phyloP scores from a whole-genome alignment of 176 grass and related monocot species.

The Carex kokanica region DNA sequence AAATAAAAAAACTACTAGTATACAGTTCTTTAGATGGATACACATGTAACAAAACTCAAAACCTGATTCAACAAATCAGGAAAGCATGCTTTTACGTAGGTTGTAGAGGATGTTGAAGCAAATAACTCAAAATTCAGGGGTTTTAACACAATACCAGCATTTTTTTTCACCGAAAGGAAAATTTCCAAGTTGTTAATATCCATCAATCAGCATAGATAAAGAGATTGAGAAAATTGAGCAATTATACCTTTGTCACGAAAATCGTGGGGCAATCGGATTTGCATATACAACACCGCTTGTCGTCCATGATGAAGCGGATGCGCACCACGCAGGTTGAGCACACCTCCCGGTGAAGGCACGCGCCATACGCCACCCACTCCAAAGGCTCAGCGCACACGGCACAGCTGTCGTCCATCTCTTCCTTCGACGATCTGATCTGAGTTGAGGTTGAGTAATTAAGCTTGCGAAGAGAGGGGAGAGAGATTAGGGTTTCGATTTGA shows the following conservation, averaged over 20 bases:
- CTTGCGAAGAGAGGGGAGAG: not conserved
- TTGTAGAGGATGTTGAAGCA: not conserved
- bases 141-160: not conserved
- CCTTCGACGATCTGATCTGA: slow-evolving; percentile 5
- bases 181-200: not conserved
- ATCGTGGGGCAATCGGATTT: slow-evolving; percentile 60
- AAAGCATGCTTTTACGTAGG: not conserved
- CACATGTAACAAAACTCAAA: not conserved
- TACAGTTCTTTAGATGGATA: not conserved
- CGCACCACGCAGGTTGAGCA: slow-evolving; percentile 89
- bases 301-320: slow-evolving; percentile 70
- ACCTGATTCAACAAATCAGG: not conserved
- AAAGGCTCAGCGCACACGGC: slow-evolving; percentile 77
- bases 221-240: not conserved
- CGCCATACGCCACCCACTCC: slow-evolving; percentile 84
- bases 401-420: slow-evolving; percentile 73
- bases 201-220: slow-evolving; percentile 16
- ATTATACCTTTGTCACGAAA: slow-evolving; percentile 80
- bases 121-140: not conserved
- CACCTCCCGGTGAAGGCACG: slow-evolving; percentile 85
- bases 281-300: slow-evolving; percentile 83
- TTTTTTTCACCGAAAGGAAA: not conserved
- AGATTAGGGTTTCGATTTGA: slow-evolving; percentile 19
- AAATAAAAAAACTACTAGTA: not conserved
- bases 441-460: not conserved